phyloP scores from a whole-genome alignment of 129 eudicot species.

The Rutidosis leptorrhynchoides region DNA sequence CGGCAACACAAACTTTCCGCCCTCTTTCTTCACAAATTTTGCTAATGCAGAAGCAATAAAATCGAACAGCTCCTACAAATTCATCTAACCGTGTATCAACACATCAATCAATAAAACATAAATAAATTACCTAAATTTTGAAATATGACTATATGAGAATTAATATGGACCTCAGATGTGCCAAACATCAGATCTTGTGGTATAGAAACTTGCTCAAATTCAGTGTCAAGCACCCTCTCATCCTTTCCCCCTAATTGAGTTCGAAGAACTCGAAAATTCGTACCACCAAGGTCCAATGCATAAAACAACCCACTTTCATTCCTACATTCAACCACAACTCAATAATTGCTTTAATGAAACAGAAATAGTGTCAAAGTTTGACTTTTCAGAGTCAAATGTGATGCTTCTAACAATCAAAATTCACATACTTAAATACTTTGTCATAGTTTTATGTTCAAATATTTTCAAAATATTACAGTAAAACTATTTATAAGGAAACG shows the following conservation, averaged over 20 bases:
- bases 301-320: slow-evolving; percentile 79
- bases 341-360: background rate
- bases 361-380: slow-evolving; percentile 7
- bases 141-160: background rate
- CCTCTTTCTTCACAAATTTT: slow-evolving; percentile 61
- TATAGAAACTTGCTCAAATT: slow-evolving; percentile 72
- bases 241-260: slow-evolving; percentile 86
- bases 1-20: slow-evolving; percentile 51
- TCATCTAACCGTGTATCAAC: background rate
- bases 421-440: background rate
- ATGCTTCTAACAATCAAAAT: background rate
- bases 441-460: background rate
- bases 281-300: slow-evolving; percentile 89
- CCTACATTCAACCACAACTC: slow-evolving; percentile 35
- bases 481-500: background rate
- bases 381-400: slow-evolving; percentile 10
- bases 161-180: slow-evolving; percentile 56
- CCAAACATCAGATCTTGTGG: slow-evolving; percentile 75
- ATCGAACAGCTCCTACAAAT: slow-evolving; percentile 64
- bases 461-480: background rate
- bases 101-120: slow-evolving; percentile 3
- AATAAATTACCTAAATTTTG: background rate
- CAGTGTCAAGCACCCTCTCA: slow-evolving; percentile 59
- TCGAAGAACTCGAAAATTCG: slow-evolving; percentile 81
- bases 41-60: slow-evolving; percentile 73